Evolutionary conservation across 192 early-diverging fungal genomes (phyloP), one percentile per base, ranked within the genome.

Genomic region (Pecoramyces ruminantium): DNA sequence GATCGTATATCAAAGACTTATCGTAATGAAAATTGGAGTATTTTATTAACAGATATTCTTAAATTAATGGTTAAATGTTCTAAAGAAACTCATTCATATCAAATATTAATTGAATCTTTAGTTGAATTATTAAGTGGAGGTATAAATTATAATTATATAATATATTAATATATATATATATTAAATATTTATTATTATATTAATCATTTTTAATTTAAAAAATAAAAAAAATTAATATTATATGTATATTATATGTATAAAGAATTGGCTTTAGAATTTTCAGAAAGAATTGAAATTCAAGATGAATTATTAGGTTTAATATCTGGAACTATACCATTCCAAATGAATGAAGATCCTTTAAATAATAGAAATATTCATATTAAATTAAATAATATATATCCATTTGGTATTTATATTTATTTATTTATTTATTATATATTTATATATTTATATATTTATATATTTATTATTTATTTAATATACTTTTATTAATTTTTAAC

Each of bases 1-100:
- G 94, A 95, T 78, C 84, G 95, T 4, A 96, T 96, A 79, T 90
- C 87, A 77, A 95, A 93, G 80, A 96, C 93, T 12, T 96, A 96
- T 85, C 90, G 95, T 6, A 96, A 95, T 82, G 95, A 96, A 82
- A 83, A 86, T 38, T 96, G 95, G 95, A 85, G 86, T 79, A 80
- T 84, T 28, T 87, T 96, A 2, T 85, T 96, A 16, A 90, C 86
- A 13, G 90, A 89, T 12, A 92, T 96, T 25, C 80, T 94, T 34
- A 83, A 86, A 58, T 90, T 87, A 84, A 93, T 89, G 8, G 79
- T 92, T 9, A 86, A 86, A 15, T 96, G 95, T 85, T 94, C 95
- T 4, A 89, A 88, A 79, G 88, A 91, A 77, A 51, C 42, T 21
- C 42, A 51, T 21, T 51, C 42, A 1, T 51, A 51, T 51, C 42